Conservation (phyloP, 441 rosid species). For the Kokia cookei region DNA sequence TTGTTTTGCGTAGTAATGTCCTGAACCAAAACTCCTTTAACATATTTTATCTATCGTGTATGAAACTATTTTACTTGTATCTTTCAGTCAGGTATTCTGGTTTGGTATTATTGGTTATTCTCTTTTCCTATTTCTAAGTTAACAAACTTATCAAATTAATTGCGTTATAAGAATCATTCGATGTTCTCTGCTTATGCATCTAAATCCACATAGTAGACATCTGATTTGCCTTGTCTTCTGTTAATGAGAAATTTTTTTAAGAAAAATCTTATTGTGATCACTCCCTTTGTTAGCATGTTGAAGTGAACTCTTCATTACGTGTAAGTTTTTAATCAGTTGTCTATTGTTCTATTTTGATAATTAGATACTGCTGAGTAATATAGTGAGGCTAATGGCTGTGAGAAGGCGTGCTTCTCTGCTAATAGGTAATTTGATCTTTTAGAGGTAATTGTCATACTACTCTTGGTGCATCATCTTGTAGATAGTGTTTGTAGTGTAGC, state of each 20-base stretch:
- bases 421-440: neutral
- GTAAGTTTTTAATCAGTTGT: neutral
- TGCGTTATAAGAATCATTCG: neutral
- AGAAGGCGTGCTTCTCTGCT: neutral
- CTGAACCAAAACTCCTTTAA: neutral
- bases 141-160: neutral
- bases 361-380: neutral
- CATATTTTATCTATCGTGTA: neutral
- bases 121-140: neutral
- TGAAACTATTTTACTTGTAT: neutral
- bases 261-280: no score
- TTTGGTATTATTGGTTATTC: neutral
- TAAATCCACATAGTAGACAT: neutral
- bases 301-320: neutral
- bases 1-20: conserved; percentile 15
- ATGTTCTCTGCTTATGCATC: neutral
- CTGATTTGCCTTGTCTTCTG: neutral
- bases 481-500: neutral
- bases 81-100: neutral
- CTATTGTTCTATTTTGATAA: neutral
- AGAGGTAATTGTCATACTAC: neutral
- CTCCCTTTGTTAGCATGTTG: neutral
- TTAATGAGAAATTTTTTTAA: no score
- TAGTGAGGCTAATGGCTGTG: neutral
- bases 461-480: neutral